phyloP scores from a whole-genome alignment of 495 filamentous ascomycete genomes.

The Saxophila tyrrhenica region DNA sequence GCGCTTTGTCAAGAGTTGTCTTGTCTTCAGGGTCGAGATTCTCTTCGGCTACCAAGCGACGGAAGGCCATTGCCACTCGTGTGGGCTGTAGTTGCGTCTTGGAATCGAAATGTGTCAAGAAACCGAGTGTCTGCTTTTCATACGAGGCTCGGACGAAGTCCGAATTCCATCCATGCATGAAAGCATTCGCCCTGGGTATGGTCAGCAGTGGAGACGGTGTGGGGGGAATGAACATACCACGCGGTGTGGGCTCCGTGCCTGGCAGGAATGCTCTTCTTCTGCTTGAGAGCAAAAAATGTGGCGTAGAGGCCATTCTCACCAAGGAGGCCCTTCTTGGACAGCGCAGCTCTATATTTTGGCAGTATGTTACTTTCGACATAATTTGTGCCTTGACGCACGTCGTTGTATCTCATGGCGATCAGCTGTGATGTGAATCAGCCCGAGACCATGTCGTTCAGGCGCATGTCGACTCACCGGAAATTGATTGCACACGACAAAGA shows the following conservation, averaged over 20 bases:
- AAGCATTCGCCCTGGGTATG: not conserved
- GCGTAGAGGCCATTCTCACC: not conserved
- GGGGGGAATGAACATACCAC: not conserved
- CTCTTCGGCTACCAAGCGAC: not conserved
- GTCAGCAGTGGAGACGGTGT: not conserved
- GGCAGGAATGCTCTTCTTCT: not conserved
- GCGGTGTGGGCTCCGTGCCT: not conserved
- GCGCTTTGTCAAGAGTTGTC: not conserved
- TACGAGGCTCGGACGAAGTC: not conserved
- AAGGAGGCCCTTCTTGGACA: not conserved
- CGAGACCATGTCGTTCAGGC: not conserved
- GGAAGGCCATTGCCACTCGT: not conserved
- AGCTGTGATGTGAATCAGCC: not conserved
- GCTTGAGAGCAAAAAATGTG: no score
- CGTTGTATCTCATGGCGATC: not conserved
- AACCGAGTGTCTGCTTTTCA: not conserved
- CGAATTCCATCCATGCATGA: not conserved
- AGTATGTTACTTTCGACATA: not conserved
- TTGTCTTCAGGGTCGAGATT: not conserved
- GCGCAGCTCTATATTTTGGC: not conserved
- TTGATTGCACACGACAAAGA: conserved; percentile 33
- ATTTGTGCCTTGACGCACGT: not conserved
- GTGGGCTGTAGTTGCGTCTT: not conserved
- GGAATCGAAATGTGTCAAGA: not conserved
- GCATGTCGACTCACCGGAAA: conserved; percentile 21